Conservation (phyloP, 1,284 basidiomycete genomes). For the Cryptococcus sp. region DNA sequence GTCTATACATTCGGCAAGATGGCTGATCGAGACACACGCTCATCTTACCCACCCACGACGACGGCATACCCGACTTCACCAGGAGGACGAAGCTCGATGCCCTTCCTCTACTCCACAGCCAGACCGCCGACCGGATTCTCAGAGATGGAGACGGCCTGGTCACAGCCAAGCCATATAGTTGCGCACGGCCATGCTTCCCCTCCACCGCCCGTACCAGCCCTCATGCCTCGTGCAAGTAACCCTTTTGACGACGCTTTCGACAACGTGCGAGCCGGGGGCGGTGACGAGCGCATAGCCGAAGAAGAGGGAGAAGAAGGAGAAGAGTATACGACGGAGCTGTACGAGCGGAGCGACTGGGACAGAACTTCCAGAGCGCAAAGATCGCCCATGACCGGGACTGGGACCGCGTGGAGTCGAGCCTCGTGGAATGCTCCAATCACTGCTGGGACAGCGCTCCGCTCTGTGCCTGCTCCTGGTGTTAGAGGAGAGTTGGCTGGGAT, state of each 20-base stretch:
- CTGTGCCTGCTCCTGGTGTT: neutral
- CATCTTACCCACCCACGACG: conserved; percentile 2
- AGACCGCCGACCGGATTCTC: conserved; percentile 32
- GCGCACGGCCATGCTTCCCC: conserved; percentile 7
- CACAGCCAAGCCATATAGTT: conserved; percentile 5
- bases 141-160: conserved; percentile 8
- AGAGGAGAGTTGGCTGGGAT: conserved; percentile 5
- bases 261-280: neutral
- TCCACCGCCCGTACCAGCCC: neutral
- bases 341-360: conserved; percentile 32
- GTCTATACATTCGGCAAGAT: neutral
- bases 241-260: neutral
- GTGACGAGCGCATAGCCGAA: neutral
- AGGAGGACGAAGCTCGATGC: conserved; percentile 15
- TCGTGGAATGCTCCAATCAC: conserved; percentile 17
- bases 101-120: conserved; percentile 36
- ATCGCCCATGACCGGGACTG: neutral
- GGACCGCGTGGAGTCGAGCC: conserved; percentile 17
- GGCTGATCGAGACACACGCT: conserved; percentile 4
- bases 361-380: neutral
- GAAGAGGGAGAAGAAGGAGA: conserved; percentile 1
- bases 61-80: conserved; percentile 3
- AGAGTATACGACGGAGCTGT: conserved; percentile 19
- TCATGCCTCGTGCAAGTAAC: conserved; percentile 1
- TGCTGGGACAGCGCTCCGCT: neutral